Base-by-base conservation (phyloP, 345 rosid species). In the Hevea brasiliensis region DNA sequence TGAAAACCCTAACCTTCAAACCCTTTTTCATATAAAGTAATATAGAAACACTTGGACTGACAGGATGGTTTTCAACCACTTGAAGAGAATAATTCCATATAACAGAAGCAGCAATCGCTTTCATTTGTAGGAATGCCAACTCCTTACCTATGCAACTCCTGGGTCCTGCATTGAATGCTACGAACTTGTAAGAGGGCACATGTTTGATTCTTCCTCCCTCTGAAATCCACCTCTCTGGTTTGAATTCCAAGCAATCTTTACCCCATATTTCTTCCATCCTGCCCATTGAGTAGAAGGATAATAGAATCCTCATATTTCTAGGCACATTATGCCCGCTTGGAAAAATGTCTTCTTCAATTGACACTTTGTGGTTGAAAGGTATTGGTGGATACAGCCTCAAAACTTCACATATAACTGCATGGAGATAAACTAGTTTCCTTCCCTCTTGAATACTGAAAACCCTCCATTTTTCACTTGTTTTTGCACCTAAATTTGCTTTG, bases 201-300 rank as follows among this genome's bases (percentile, higher is more conserved):
- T 58, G 74, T 15, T 27, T 40, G 37, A 70, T 35, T 8, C 50
- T n/a, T 42, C 65, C 54, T 7, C 44, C 18, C 55, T 70, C 64
- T 6, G 48, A 37, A 45, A 70, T 59, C 74, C 74, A 70, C 55
- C 74, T 58, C 74, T 70, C 74, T 6, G 74, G 74, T 37, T 70
- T 70, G 37, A 70, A 70, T 40, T 70, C 65, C 26, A 44, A 42
- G 40, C 65, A 70, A 59, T 70, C 74, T 23, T 41, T 11, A 11
- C 74, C 74, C 74, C 74, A 70, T 23, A 58, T 42, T 13, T 40
- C 47, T 17, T 57, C 51, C 73, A 55, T 69, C 62, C 73, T 69
- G 21, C 50, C 73, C 73, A 70, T 58, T 0, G 74, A 11, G 27
- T 57, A 70, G 21, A 58, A n/a, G 14, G 54, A 57, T n/a, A 50